These are phyloP conservation scores for Crucibulum laeve DNA, from an alignment of 768 basidiomycete genomes.

Conservation along the genomic window DNA sequence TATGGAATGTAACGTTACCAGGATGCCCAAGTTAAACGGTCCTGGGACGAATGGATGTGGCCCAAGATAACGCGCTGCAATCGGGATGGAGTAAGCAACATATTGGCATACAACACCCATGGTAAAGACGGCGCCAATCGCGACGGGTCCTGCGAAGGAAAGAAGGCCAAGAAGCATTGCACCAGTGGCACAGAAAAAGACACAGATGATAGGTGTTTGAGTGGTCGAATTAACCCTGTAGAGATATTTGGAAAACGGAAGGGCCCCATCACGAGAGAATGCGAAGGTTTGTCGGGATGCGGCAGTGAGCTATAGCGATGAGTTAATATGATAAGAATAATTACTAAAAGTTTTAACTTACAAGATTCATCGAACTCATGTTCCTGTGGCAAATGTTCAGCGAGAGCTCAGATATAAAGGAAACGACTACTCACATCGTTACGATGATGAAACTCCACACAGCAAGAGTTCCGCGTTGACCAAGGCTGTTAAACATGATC, in stretches of 20 bases:
- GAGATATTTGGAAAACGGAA: conserved; percentile 12
- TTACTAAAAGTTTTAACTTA: conserved; percentile 1
- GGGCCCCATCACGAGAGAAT: conserved; percentile 38
- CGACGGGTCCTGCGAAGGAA: conserved; percentile 47
- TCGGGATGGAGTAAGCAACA: conserved; percentile 44
- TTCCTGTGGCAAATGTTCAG: background rate
- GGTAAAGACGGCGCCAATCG: conserved; percentile 50
- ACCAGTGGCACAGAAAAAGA: conserved; percentile 41
- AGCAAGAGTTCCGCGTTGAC: conserved; percentile 30
- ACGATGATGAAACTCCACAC: conserved; percentile 33
- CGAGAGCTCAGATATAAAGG: conserved; percentile 23
- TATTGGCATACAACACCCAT: conserved; percentile 34
- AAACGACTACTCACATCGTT: conserved; percentile 22
- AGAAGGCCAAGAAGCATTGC: conserved; percentile 47
- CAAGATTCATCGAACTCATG: background rate
- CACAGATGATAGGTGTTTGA: conserved; percentile 55
- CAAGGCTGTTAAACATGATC: conserved; percentile 37
- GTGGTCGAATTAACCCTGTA: conserved; percentile 26
- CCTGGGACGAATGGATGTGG: conserved; percentile 4
- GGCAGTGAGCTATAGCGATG: conserved; percentile 12
- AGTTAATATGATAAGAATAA: conserved; percentile 1
- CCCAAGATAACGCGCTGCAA: conserved; percentile 17
- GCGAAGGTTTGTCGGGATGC: conserved; percentile 42
- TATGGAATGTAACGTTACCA: conserved; percentile 1
- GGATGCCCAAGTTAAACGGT: conserved; percentile 8